These are phyloP conservation scores for Arthromyces matolae DNA, from an alignment of 768 basidiomycete genomes.

Conservation along the genomic window DNA sequence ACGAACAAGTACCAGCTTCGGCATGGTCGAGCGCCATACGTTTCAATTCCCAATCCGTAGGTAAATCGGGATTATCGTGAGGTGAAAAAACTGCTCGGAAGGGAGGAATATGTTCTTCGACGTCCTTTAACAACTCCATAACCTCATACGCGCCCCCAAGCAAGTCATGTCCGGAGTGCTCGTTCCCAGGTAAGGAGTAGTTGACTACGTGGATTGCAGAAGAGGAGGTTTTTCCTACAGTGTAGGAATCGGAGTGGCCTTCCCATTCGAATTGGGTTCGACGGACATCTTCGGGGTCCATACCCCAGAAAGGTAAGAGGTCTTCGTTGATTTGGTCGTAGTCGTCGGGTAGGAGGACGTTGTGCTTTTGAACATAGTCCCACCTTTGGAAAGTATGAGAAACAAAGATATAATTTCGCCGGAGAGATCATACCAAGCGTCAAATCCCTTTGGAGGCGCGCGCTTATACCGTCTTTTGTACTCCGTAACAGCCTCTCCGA, in stretches of 20 bases:
- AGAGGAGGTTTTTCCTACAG: conserved; percentile 34
- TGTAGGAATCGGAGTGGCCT: conserved; percentile 35
- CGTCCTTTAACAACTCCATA: conserved; percentile 37
- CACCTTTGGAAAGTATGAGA: conserved; percentile 27
- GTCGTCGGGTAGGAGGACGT: conserved; percentile 78
- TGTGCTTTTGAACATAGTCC: conserved; percentile 52
- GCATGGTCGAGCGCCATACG: conserved; percentile 35
- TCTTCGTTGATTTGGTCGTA: conserved; percentile 73
- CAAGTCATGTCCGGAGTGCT: conserved; percentile 19
- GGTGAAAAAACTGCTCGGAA: conserved; percentile 52
- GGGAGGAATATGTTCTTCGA: conserved; percentile 39
- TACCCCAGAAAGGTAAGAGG: conserved; percentile 75
- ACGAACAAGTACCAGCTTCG: conserved; percentile 33
- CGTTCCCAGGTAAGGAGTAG: conserved; percentile 24
- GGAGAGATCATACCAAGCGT: conserved; percentile 58
- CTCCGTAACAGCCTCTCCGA: conserved; percentile 72
- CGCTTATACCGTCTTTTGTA: conserved; percentile 74
- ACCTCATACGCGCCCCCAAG: conserved; percentile 28
- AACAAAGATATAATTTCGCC: background rate
- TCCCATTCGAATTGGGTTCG: conserved; percentile 34
- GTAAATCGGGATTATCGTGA: conserved; percentile 43
- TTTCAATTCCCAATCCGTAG: conserved; percentile 33
- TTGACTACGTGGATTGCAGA: conserved; percentile 27
- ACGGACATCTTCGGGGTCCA: conserved; percentile 40
- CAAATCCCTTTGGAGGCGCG: conserved; percentile 81